phyloP scores from a whole-genome alignment of 2,329 filamentous ascomycete species.

The Cladophialophora chaetospira region DNA sequence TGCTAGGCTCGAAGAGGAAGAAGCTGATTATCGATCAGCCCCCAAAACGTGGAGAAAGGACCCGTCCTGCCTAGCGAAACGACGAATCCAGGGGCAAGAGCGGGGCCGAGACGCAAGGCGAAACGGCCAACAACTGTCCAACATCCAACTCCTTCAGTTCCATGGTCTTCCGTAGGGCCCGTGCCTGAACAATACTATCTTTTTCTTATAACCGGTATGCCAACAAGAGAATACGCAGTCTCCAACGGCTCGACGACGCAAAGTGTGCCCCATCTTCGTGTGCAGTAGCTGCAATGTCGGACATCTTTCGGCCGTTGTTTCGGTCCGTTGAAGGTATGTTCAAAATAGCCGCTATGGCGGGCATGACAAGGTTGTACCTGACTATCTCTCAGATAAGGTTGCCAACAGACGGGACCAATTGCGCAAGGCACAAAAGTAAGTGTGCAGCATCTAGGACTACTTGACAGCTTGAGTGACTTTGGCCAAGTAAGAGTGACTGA shows the following conservation, averaged over 20 bases:
- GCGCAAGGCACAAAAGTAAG: conserved; percentile 38
- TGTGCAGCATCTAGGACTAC: conserved; percentile 29
- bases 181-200: neutral
- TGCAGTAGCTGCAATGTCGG: conserved; percentile 12
- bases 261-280: neutral
- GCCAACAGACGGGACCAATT: conserved; percentile 41
- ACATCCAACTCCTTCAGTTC: neutral
- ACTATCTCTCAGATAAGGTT: conserved; percentile 11
- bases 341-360: no score
- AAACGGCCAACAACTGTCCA: conserved; percentile 2
- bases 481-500: neutral
- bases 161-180: neutral
- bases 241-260: no score
- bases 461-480: neutral
- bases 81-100: conserved; percentile 2
- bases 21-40: conserved; percentile 14
- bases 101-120: neutral
- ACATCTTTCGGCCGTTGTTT: conserved; percentile 23
- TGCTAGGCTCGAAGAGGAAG: conserved; percentile 7
- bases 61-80: conserved; percentile 1
- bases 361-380: neutral
- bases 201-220: neutral
- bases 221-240: no score
- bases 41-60: neutral
- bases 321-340: conserved; percentile 19